phyloP scores from a whole-genome alignment of 2,329 filamentous ascomycete genomes.

The Raffaelea ambrosiae region DNA sequence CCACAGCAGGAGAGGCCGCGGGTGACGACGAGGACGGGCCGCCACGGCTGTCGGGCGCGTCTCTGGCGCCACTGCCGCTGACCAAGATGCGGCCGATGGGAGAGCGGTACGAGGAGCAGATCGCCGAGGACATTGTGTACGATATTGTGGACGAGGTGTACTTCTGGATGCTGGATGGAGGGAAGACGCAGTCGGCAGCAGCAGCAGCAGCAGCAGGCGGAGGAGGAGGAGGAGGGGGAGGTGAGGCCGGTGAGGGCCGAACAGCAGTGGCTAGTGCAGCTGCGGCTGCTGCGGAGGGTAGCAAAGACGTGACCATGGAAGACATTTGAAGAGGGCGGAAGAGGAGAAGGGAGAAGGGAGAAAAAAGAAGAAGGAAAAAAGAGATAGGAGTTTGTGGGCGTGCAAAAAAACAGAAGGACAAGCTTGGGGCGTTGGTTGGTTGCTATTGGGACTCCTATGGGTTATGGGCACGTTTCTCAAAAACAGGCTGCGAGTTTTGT shows the following conservation, averaged over 20 bases:
- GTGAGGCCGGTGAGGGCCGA: not conserved
- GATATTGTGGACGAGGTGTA: slow-evolving; percentile 93
- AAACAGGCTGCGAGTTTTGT: too few species aligned
- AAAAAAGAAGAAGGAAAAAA: too few species aligned
- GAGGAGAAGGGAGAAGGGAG: too few species aligned
- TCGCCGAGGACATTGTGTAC: slow-evolving; percentile 87
- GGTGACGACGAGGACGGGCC: not conserved
- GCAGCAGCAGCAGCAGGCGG: too few species aligned
- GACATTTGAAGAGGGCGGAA: not conserved
- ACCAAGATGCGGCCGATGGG: slow-evolving; percentile 51
- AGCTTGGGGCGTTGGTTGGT: too few species aligned
- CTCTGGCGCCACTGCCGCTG: slow-evolving; percentile 5
- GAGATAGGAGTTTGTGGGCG: too few species aligned
- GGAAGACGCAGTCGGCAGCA: slow-evolving; percentile 28
- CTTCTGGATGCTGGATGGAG: slow-evolving; percentile 68
- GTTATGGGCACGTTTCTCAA: too few species aligned
- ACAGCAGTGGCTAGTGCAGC: not conserved
- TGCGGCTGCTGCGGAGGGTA: not conserved
- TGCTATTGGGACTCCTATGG: too few species aligned
- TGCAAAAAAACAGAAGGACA: too few species aligned
- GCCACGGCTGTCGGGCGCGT: slow-evolving; percentile 4
- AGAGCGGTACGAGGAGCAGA: slow-evolving; percentile 84
- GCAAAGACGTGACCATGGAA: slow-evolving; percentile 9
- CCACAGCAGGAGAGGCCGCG: not conserved
- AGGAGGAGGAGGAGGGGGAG: slow-evolving; percentile 28